Base-by-base conservation (phyloP, 2,329 filamentous ascomycete species). In the Fusarium globosum region DNA sequence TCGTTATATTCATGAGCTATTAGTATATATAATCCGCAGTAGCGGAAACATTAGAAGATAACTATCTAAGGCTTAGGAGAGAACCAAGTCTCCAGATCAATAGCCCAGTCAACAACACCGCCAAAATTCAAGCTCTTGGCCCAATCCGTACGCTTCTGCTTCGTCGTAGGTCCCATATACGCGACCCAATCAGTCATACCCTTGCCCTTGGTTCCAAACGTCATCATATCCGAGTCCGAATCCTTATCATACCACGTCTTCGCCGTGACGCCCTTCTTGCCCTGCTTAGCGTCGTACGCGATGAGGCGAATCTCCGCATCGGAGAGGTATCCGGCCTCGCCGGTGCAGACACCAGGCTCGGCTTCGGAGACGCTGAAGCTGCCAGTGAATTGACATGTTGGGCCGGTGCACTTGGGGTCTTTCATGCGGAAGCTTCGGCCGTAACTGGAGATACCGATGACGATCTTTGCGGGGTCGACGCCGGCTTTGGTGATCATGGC, bases 401-500 rank as follows among this genome's bases (percentile, higher is more conserved):
- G 71, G 2, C 77, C 78, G 0, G 69, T 75, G 65, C 79, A 80
- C 20, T 64, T 71, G 13, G 77, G 48, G 7, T 78, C 51, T 4
- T 71, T 43, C 78, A 81, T 79, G 21, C 59, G 65, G 70, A 80
- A 81, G 59, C 72, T 76, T 7, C 79, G 74, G 23, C 79, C 79
- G 64, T 81, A 81, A 60, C 73, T 74, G 15, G 77, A 68, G n/a
- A 80, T 62, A 9, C 79, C 79, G 21, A 81, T 70, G 18, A 80
- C 60, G 11, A 81, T 49, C 73, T 81, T 83, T 58, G 75, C 70
- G 0, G 80, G 76, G 3, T 78, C 73, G 1, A 81, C 81, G 7
- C 81, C 81, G 3, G 81, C 80, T 53, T 81, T 82, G 3, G 81
- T 82, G 39, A 82, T 76, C 80, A 83, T 84, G 3, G 79, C 66